Percentiles rank a stretch among this genome's conserved stretches.
phyloP scores from a whole-genome alignment of 306 rosid species.

The Dryas octopetala region DNA sequence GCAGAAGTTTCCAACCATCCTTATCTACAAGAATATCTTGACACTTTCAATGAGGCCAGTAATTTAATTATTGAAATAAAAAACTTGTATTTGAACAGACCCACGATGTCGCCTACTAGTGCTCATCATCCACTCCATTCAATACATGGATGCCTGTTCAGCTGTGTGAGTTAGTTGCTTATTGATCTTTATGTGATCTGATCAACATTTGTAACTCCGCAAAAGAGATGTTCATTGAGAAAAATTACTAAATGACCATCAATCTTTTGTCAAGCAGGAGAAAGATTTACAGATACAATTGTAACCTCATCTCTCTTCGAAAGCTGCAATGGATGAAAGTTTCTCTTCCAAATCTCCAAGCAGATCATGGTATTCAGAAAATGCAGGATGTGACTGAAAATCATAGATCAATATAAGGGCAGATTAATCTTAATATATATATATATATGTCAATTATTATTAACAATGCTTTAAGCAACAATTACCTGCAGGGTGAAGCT shows the following conservation, averaged over 20 bases:
- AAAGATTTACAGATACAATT: conserved; percentile 19
- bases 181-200: conserved; percentile 2
- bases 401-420: conserved; percentile 21
- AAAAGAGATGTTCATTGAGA: conserved; percentile 18
- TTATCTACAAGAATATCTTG: conserved; percentile 22
- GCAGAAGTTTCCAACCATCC: conserved; percentile 1
- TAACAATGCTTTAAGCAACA: neutral
- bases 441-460: conserved; percentile 7
- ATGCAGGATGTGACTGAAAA: conserved; percentile 57
- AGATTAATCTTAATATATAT: neutral
- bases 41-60: neutral
- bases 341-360: conserved; percentile 69
- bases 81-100: neutral
- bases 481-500: conserved; percentile 75
- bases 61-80: conserved; percentile 2
- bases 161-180: conserved; percentile 4
- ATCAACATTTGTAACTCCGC: conserved; percentile 9
- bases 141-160: conserved; percentile 5
- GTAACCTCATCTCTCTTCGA: conserved; percentile 38
- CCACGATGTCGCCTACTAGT: neutral
- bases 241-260: conserved; percentile 26
- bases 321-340: conserved; percentile 53
- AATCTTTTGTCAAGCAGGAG: conserved; percentile 21
- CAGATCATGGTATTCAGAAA: conserved; percentile 72
- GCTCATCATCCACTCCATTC: conserved; percentile 5